Evolutionary conservation across 2,329 filamentous ascomycete species (phyloP).

Genomic region (Diaporthe eres): DNA sequence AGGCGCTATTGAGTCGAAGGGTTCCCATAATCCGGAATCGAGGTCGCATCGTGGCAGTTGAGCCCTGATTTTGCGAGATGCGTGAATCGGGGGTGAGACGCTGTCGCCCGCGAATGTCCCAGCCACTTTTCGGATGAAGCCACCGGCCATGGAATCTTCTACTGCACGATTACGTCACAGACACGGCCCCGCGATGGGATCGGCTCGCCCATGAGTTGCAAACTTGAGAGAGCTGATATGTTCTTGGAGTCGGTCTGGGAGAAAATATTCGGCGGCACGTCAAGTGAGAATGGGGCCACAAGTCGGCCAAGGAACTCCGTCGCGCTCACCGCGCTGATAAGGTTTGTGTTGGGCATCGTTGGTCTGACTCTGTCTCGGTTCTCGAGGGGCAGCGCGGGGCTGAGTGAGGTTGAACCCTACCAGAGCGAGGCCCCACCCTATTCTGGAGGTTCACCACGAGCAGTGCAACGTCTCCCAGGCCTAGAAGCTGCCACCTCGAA

Average conservation of each 20-base stretch:
- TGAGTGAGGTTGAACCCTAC: constrained; percentile 16
- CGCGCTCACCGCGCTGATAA: neutral
- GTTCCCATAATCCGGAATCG: constrained; percentile 30
- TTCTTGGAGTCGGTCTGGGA: neutral
- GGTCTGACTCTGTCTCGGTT: neutral
- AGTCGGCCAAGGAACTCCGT: neutral
- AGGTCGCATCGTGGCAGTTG: constrained; percentile 19
- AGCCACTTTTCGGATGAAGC: constrained; percentile 14
- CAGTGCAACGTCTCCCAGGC: neutral
- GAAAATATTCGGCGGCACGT: neutral
- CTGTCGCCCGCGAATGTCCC: constrained; percentile 5
- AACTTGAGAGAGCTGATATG: constrained; percentile 5
- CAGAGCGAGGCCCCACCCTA: constrained; percentile 6
- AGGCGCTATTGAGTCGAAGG: constrained; percentile 21
- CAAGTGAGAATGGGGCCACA: neutral
- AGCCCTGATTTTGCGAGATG: constrained; percentile 20
- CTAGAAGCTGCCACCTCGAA: neutral
- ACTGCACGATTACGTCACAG: constrained; percentile 29
- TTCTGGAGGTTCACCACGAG: neutral
- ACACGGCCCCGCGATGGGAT: constrained; percentile 17
- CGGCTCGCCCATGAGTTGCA: constrained; percentile 1
- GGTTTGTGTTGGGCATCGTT: constrained; percentile 13
- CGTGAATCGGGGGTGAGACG: constrained; percentile 1
- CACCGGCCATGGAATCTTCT: neutral
- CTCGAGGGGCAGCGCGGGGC: constrained; percentile 6